phyloP scores from a whole-genome alignment of 306 rosid species.

The Quercus bicolor region DNA sequence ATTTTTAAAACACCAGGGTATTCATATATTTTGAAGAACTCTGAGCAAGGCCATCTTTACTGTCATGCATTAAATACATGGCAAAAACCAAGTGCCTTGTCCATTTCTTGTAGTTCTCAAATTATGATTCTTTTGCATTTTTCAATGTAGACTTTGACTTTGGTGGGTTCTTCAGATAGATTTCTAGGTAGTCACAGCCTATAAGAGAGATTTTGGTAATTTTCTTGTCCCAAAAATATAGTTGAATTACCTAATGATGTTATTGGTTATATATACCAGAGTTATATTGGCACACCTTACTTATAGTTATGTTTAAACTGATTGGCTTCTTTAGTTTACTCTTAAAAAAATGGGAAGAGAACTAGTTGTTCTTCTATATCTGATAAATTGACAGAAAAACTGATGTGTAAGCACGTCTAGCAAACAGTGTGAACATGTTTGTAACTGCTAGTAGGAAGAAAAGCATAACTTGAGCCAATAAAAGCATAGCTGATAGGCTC shows the following conservation, averaged over 20 bases:
- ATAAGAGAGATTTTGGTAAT: neutral
- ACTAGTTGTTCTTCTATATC: neutral
- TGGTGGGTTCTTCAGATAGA: neutral
- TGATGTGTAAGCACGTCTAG: neutral
- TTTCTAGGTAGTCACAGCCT: too few species aligned
- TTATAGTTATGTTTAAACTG: too few species aligned
- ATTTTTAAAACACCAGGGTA: neutral
- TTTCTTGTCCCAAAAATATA: neutral
- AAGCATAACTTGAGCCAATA: neutral
- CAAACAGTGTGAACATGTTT: neutral
- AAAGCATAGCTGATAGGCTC: neutral
- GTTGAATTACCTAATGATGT: neutral
- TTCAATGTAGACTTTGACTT: neutral
- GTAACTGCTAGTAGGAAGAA: neutral
- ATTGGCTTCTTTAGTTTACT: too few species aligned
- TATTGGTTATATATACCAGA: too few species aligned
- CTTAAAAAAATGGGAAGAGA: neutral
- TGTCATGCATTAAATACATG: neutral
- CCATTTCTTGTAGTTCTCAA: neutral
- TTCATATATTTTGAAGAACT: neutral
- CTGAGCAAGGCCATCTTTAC: neutral
- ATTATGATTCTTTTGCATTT: neutral
- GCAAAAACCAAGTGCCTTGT: neutral
- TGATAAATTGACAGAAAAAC: neutral
- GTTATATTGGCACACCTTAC: too few species aligned